Percentiles rank a stretch among this genome's conserved stretches.
Evolutionary conservation across 192 early-diverging fungal genomes (phyloP).

Genomic region (Spinellus fusiger): DNA sequence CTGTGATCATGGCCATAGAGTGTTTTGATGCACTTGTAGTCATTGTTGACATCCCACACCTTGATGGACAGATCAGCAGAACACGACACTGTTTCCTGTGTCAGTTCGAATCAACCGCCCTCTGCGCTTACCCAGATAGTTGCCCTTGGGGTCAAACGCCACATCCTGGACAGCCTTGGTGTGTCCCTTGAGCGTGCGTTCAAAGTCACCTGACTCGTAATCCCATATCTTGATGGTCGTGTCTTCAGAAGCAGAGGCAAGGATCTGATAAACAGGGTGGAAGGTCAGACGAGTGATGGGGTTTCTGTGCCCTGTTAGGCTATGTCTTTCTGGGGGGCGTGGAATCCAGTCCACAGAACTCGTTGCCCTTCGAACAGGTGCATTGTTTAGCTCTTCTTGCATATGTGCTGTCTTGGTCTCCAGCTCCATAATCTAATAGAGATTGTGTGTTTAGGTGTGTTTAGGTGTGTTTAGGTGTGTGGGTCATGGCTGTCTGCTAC

Average conservation of each 20-base stretch:
- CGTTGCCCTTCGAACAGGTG: slow-evolving; percentile 46
- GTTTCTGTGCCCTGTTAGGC: slow-evolving; percentile 71
- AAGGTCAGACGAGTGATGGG: slow-evolving; percentile 80
- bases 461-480: too few species aligned
- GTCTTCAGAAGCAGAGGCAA: slow-evolving; percentile 90
- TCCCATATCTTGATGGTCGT: slow-evolving; percentile 92
- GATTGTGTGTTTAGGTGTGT: background rate
- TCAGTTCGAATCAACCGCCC: background rate
- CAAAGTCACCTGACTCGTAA: slow-evolving; percentile 88
- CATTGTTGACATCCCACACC: slow-evolving; percentile 82
- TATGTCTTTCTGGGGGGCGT: slow-evolving; percentile 67
- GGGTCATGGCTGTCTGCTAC: background rate
- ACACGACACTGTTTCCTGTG: slow-evolving; percentile 57
- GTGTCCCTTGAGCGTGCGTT: slow-evolving; percentile 90
- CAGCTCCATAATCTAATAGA: slow-evolving; percentile 80
- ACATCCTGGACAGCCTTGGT: slow-evolving; percentile 93
- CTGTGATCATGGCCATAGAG: slow-evolving; percentile 91
- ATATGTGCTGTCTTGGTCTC: slow-evolving; percentile 75
- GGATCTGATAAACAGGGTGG: slow-evolving; percentile 76
- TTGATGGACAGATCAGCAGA: slow-evolving; percentile 90
- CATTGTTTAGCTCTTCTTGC: slow-evolving; percentile 65
- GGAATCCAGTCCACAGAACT: slow-evolving; percentile 75
- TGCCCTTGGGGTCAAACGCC: slow-evolving; percentile 78
- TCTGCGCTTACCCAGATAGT: slow-evolving; percentile 57
- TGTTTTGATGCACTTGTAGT: slow-evolving; percentile 82